Evolutionary conservation across 768 basidiomycete genomes (phyloP), one percentile per base, ranked within the genome.

Genomic region (Phanerochaete sordida): DNA sequence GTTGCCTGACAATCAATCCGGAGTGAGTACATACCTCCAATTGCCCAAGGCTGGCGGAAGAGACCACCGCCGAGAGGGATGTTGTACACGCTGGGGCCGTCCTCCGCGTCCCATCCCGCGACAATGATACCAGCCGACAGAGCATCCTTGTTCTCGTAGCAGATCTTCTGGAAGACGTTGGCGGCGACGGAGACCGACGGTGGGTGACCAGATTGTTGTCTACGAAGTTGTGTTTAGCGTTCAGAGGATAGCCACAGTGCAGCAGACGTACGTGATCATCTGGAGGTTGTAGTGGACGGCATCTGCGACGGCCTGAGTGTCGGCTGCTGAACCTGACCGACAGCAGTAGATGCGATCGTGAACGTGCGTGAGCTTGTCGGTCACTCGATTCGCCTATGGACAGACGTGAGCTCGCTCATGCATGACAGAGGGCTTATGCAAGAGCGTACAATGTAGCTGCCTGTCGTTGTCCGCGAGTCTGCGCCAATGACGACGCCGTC

Each of bases 291-390:
- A 86, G 70, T 95, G 91, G 12, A 96, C 91, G 13, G 85, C 78
- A 72, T 99, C 97, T 57, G 97, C 96, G 30, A 99, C 81, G 52
- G 95, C 94, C 74, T 97, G 97, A 2, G 97, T 99, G 73, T 99
- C 96, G 24, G 96, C 96, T 48, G 96, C 93, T 65, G 95, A 97
- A 52, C 97, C 97, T 45, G 94, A 97, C 61, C 97, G 90, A 84
- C 97, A 99, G 73, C 97, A 99, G 75, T 98, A 99, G 74, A 98
- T 92, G 66, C 94, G 93, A 76, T 99, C 97, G 74, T 98, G 95
- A 66, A 99, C 82, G 72, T 92, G 85, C 1, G 95, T 97, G 62
- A 98, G 83, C 77, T 99, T 99, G 82, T 99, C 96, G 45, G 96
- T 99, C 21, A 98, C 96, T 74, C 96, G 89, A 74, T 98, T 98